These are phyloP conservation scores for Neocucurbitaria cava DNA, from an alignment of 2,329 filamentous ascomycete species.

Conservation along the genomic window DNA sequence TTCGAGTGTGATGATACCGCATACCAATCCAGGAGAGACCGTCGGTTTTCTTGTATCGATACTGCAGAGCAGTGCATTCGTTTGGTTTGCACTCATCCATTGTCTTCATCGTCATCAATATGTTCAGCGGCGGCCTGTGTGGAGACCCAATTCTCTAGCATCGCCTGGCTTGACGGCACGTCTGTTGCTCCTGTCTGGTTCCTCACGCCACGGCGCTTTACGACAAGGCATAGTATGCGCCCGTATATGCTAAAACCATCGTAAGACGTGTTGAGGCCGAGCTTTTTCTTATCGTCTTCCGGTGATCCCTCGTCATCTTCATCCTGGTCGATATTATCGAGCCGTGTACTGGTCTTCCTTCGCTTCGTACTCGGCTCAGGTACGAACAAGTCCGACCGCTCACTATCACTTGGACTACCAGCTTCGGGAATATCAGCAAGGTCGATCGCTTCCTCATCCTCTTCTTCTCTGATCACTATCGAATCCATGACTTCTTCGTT, in stretches of 20 bases:
- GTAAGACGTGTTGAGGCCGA: constrained; percentile 84
- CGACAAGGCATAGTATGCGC: constrained; percentile 86
- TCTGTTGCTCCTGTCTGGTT: constrained; percentile 21
- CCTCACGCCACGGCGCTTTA: constrained; percentile 69
- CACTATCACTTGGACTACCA: constrained; percentile 36
- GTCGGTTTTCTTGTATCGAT: constrained; percentile 13
- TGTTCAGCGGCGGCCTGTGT: constrained; percentile 49
- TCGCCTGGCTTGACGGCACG: constrained; percentile 44
- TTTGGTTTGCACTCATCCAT: constrained; percentile 26
- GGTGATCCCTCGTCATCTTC: constrained; percentile 48
- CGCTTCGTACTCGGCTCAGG: constrained; percentile 23
- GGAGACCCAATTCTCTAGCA: constrained; percentile 53
- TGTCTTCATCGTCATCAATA: constrained; percentile 45
- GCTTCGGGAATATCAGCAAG: constrained; percentile 65
- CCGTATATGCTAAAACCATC: constrained; percentile 97
- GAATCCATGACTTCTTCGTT: constrained; percentile 54
- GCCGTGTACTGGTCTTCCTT: constrained; percentile 22
- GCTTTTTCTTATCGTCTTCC: constrained; percentile 92
- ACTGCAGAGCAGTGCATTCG: neutral
- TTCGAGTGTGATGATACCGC: constrained; percentile 16
- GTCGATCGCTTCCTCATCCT: constrained; percentile 60
- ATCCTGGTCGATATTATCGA: constrained; percentile 21
- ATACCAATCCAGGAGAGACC: constrained; percentile 16
- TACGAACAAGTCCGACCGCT: constrained; percentile 41
- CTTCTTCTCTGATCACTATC: constrained; percentile 61